Evolutionary conservation across 1,284 basidiomycete species (phyloP), one percentile per base, ranked within the genome.

Genomic region (Naganishia sp.): DNA sequence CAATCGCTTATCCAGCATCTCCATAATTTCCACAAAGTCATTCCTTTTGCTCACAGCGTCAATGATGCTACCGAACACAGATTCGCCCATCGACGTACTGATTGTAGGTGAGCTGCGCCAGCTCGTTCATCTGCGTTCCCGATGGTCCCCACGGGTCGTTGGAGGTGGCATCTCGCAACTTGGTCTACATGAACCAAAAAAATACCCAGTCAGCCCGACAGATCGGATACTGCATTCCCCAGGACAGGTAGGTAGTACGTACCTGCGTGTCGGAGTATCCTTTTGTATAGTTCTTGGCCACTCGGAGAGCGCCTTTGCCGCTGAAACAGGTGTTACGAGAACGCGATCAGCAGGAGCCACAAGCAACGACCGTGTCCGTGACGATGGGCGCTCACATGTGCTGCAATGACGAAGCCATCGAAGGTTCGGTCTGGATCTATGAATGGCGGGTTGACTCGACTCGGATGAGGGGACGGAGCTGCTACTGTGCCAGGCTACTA

Each of bases 11-110:
- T 99, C 96, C 69, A 99, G 84, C 92, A 98, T 98, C 83, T 99
- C 96, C 94, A 99, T 98, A 75, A 99, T 94, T 81, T 99, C 96
- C 39, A 99, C 92, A 80, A 99, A 99, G 77, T 99, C 94, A 72
- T 88, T 90, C 81, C 93, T 96, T 73, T 6, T 48, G 36, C n/a
- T n/a, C 23, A 10, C 11, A 16, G 3, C 16, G 33, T 4, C 39
- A 15, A 13, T n/a, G 50, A 31, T 39, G 31, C 3, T 16, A 15
- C 23, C 6, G 16, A 11, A 33, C 18, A 33, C 6, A 15, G 6
- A 49, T 49, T 23, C 21, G n/a, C 10, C 21, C 3, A 0, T 13
- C 46, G 11, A 85, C 89, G 76, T 75, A 95, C 93, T 98, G 95
- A 82, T 97, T 97, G 81, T 93, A 99, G 28, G 92, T 95, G 80